Base-by-base conservation (phyloP, 2,329 filamentous ascomycete genomes). In the Peltaster fructicola region DNA sequence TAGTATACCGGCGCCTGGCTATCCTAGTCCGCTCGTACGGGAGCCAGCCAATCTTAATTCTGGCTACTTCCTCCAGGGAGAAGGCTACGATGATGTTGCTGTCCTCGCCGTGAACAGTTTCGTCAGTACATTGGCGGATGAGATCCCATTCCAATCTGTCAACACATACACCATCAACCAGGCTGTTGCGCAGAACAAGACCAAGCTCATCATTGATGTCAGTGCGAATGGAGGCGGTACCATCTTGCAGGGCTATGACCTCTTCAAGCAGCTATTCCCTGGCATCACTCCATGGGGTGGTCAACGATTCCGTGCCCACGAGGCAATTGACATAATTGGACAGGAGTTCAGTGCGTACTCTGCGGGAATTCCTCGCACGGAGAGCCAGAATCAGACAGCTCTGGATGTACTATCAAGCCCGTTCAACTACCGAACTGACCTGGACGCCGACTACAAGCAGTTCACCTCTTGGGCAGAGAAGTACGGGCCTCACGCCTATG, bases 171-270 rank as follows among this genome's bases (percentile, higher is more conserved):
- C 59, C 33, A 48, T 61, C 22, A 41, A 51, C 7, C 44, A 45
- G 8, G 56, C 56, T 17, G 53, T 54, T 28, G 50, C 53, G 7
- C 56, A 53, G 1, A 61, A 60, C 29, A 71, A 68, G 48, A 68
- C 57, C 22, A 68, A 66, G 43, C 56, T 73, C 0, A 59, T 73
- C 7, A 51, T 74, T 15, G 68, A 73, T 34, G 46, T 73, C 5
- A 58, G 56, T 3, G 56, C 56, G 22, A 73, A 73, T 35, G 61
- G 58, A 2, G 69, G 69, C 20, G 68, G 69, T 13, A 58, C 56
- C 8, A 62, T 73, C 21, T 41, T 68, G 6, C 56, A 63, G n/a
- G 68, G 64, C 9, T 69, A 68, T 34, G 68, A 72, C 38, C 53
- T 74, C 14, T 72, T 73, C 50, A 63, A 64, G 26, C 47, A 59